Evolutionary conservation across 306 rosid species (phyloP), one percentile per base, ranked within the genome.

Genomic region (Mucuna pruriens): DNA sequence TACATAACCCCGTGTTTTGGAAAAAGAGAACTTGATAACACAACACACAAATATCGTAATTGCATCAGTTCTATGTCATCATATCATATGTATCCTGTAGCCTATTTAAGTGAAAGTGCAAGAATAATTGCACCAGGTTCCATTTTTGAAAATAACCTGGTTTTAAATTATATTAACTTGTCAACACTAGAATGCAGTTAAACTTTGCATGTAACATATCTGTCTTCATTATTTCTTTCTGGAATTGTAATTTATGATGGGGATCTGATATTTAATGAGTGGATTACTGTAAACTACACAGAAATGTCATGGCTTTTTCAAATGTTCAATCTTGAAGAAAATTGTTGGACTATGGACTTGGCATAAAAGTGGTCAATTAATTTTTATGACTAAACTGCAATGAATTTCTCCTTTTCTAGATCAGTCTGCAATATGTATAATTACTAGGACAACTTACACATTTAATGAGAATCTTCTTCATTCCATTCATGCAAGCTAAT

Each of bases 1-100:
- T 67, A 57, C 67, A 26, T 62, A 57, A 55, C 82, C 55, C 45
- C 10, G 29, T 34, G 17, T 44, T 42, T 63, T 39, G 29, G 48
- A 73, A 83, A 55, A 61, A 62, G 65, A 80, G 61, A 55, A 63
- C 61, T 60, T 36, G 11, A 63, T n/a, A 34, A 66, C 42, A 23
- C 36, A 69, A 31, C 16, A 48, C 31, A 6, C 34, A 75, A 75
- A 51, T 33, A 60, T 76, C 29, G 13, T 61, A 25, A 52, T 52
- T 76, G 55, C 71, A 69, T 70, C 46, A 70, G 22, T 54, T 42
- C 33, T 39, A 8, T 44, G 40, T 23, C 68, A 46, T 46, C 51
- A 16, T 29, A 26, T 58, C 54, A 11, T 63, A 49, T 36, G 38
- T 9, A 36, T 70, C 64, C n/a, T 66, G 7, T 16, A 39, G 64